phyloP scores from a whole-genome alignment of 176 grass and related monocot species.

The Triticum dicoccoides region DNA sequence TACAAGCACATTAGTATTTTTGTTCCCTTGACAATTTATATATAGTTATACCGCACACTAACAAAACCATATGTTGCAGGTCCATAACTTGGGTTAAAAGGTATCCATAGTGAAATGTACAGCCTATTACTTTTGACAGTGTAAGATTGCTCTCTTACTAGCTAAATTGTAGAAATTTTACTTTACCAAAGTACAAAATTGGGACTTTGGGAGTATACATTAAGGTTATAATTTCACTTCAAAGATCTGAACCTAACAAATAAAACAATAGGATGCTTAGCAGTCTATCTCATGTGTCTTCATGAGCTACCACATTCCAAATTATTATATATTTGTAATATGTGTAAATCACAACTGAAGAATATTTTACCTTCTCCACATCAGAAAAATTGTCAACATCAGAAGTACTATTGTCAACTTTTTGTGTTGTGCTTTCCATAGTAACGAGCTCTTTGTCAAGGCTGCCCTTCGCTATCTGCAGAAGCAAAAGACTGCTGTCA shows the following conservation, averaged over 20 bases:
- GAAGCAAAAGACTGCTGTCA: conserved; percentile 20
- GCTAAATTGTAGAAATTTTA: conserved; percentile 1
- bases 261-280: background rate
- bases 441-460: conserved; percentile 46
- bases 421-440: conserved; percentile 43
- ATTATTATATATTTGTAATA: background rate
- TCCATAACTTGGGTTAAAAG: conserved; percentile 12
- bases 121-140: background rate
- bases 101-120: conserved; percentile 15
- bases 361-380: conserved; percentile 39
- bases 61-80: background rate
- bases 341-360: background rate
- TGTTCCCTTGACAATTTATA: conserved; percentile 25
- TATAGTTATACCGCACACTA: background rate
- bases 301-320: background rate
- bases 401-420: conserved; percentile 27
- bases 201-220: background rate
- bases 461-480: conserved; percentile 65
- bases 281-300: conserved; percentile 1
- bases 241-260: conserved; percentile 9
- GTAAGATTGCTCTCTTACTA: conserved; percentile 15
- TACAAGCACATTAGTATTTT: conserved; percentile 49
- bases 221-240: background rate
- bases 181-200: background rate
- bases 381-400: conserved; percentile 34